Evolutionary conservation across 768 basidiomycete species (phyloP), one percentile per base, ranked within the genome.

Genomic region (Fomitopsis pulvina): DNA sequence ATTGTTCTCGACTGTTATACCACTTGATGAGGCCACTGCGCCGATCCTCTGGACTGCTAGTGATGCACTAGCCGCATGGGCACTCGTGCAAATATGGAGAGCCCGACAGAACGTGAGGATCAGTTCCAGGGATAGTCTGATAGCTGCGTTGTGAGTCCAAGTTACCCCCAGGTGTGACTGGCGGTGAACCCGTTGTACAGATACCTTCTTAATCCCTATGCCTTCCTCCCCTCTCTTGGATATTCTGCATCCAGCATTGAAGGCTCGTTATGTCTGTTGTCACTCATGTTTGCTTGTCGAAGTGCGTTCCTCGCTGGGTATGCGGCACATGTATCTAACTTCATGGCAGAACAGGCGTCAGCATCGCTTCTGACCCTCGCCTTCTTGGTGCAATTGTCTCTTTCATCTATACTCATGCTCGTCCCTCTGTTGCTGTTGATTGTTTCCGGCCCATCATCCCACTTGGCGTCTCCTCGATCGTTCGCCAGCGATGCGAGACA

Each of bases 131-230:
- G 85, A 85, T 54, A 65, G 69, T 12, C 63, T 89, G 44, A 71
- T 94, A 26, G 83, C 79, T 16, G 73, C 80, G 6, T 66, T 78
- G 90, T 92, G 60, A 55, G 85, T 73, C n/a, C 46, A 24, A 25
- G 41, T 16, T 25, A 14, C 4, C 12, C 37, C 14, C 42, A 21
- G 5, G 14, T 7, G 34, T 24, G 18, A 45, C 37, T 37, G 26
- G 44, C 51, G 18, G 34, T 41, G 16, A 30, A 8, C 22, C 44
- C 62, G 38, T 57, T 22, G 47, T 34, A 45, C 57, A 96, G 92
- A 41, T 94, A 86, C 66, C 78, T 96, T 18, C 65, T 95, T 44
- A 96, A 98, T 57, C 96, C 96, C 2, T 96, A 96, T 64, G 67
- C 88, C 7, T 65, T 95, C 50, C 71, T 92, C 1, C 81, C 93